Evolutionary conservation across 164 flowering plant genomes (phyloP), one percentile per base, ranked within the genome.

Genomic region (Stephania cephalantha): DNA sequence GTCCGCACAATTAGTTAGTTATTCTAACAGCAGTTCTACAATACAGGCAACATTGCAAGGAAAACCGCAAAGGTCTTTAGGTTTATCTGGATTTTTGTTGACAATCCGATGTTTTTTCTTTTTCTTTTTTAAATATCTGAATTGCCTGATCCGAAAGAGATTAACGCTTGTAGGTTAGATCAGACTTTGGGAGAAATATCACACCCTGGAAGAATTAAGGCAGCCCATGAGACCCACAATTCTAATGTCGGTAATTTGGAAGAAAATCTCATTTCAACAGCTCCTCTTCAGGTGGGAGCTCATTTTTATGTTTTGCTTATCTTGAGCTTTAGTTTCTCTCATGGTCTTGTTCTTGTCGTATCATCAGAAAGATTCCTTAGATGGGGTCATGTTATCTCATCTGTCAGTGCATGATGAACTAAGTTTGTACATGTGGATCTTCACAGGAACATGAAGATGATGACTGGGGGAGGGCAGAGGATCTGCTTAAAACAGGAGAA

Each of bases 381-480:
- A 53, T 35, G 46, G 63, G 8, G 11, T n/a, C 30, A 71, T 15
- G 45, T 46, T 31, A 25, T 30, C 13, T 50, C 42, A 31, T 66
- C 42, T 35, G 42, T 35, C 4, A 2, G 42, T n/a, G n/a, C 29
- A n/a, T 71, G 18, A 6, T 64, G 45, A 63, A 45, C 18, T 74
- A 7, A 67, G 48, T 20, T 68, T 10, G 52, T 35, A 31, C 31
- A 72, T 73, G 12, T 45, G 55, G 68, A 63, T 45, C 20, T 44
- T 78, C 31, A 1, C 74, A 87, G 94, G 86, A 83, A 71, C 76
- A n/a, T 70, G 93, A 92, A 85, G 89, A 83, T 71, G 77, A 71
- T 77, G 90, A 90, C 76, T 94, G 98, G 98, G 68, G 68, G 53
- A 86, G 84, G 83, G 94, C 90, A 69, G 93, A 87, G 82, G 71